Percentiles rank a stretch among this genome's conserved stretches.
These are phyloP conservation scores for Thecaphora thlaspeos DNA, from an alignment of 1,284 basidiomycete species.

Conservation along the genomic window DNA sequence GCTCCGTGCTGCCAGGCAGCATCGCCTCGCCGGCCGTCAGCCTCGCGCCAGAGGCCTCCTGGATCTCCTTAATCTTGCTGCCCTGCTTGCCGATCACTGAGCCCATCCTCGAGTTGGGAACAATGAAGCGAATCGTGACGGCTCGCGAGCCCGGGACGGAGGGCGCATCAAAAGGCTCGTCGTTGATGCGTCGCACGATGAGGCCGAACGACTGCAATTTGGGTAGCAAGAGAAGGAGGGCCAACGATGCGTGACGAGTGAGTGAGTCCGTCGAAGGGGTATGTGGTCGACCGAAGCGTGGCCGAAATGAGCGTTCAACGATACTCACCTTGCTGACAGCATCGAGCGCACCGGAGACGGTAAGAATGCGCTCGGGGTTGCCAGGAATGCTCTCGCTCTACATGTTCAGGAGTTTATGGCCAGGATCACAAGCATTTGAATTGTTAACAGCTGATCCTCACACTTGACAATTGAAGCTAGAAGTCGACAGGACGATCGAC, in stretches of 20 bases:
- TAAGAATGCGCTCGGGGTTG: slow-evolving; percentile 96
- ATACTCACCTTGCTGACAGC: slow-evolving; percentile 89
- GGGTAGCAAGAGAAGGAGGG: not conserved
- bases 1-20: slow-evolving; percentile 95
- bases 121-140: slow-evolving; percentile 95
- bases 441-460: too few relatives aligned
- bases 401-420: too few relatives aligned
- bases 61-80: slow-evolving; percentile 98
- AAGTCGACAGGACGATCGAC: too few relatives aligned
- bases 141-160: slow-evolving; percentile 96
- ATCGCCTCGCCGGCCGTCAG: slow-evolving; percentile 96
- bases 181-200: slow-evolving; percentile 97
- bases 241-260: too few relatives aligned
- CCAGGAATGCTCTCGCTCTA: slow-evolving; percentile 62
- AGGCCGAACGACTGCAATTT: slow-evolving; percentile 98
- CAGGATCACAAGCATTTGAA: too few relatives aligned
- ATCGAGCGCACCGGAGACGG: slow-evolving; percentile 94
- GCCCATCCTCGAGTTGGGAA: slow-evolving; percentile 98
- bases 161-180: slow-evolving; percentile 95
- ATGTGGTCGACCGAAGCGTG: too few relatives aligned
- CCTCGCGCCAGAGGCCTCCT: slow-evolving; percentile 93
- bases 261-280: too few relatives aligned
- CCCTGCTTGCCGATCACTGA: slow-evolving; percentile 98
- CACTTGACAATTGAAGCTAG: too few relatives aligned
- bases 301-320: too few relatives aligned